A percentile compares a stretch with the other conserved stretches of the same genome.
Conservation (phyloP, 2,329 filamentous ascomycete genomes). For the Aureobasidium sp. region DNA sequence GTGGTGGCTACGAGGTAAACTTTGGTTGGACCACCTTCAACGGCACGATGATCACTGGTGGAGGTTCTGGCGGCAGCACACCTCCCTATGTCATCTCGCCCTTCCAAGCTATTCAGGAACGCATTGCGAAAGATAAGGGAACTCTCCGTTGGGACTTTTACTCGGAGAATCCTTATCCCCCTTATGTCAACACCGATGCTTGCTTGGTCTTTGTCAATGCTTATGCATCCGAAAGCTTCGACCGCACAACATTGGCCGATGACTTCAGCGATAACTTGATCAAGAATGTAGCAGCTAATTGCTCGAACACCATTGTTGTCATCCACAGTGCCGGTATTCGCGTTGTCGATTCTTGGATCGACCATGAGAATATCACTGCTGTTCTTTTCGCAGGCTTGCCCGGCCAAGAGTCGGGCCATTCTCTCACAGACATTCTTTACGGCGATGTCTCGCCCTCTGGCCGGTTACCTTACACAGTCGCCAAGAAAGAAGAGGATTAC, state of each 20-base stretch:
- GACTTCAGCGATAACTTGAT: constrained; percentile 24
- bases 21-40: constrained; percentile 33
- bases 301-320: constrained; percentile 27
- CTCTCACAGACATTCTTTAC: constrained; percentile 81
- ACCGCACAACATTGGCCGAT: constrained; percentile 27
- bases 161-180: constrained; percentile 31
- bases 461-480: constrained; percentile 90
- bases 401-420: constrained; percentile 87
- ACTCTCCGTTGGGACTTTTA: constrained; percentile 41
- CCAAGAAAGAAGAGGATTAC: constrained; percentile 78
- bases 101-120: constrained; percentile 29
- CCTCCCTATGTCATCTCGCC: constrained; percentile 25
- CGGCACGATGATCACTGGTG: constrained; percentile 26
- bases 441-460: constrained; percentile 82
- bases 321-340: constrained; percentile 25
- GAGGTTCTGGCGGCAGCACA: constrained; percentile 24
- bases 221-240: constrained; percentile 25
- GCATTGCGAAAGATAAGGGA: constrained; percentile 33
- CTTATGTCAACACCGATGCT: constrained; percentile 21
- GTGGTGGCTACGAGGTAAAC: constrained; percentile 40
- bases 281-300: constrained; percentile 24
- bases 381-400: constrained; percentile 88
- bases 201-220: constrained; percentile 28
- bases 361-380: constrained; percentile 51
- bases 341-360: constrained; percentile 25